Evolutionary conservation across 129 eudicot species (phyloP), one percentile per base, ranked within the genome.

Genomic region (Pseudognaphalium luteoalbum): DNA sequence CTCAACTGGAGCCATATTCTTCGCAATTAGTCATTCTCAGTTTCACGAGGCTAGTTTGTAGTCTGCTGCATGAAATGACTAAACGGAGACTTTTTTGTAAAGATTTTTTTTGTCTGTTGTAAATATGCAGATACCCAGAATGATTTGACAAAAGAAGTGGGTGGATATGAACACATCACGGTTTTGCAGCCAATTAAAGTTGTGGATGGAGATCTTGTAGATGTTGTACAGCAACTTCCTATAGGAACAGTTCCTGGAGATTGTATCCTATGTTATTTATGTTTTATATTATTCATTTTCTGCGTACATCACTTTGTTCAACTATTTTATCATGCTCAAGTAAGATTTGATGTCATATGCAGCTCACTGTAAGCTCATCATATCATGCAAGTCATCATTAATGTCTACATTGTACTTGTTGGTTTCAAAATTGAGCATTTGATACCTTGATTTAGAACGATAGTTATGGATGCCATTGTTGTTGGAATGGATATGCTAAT

Each of bases 401-500:
- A 32, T 21, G 69, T 25, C 22, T 71, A 34, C 64, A n/a, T 63
- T 50, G 32, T 50, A 20, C 67, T 54, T 73, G 20, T 57, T 66
- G 59, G 78, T 73, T 64, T 56, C 30, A 44, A 69, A 41, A 22
- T 32, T 72, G 17, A 67, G 35, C 64, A 39, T 47, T 82, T 50
- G 63, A 32, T 74, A 37, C 93, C 97, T 94, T 91, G 81, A 94
- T 92, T 32, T 67, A 67, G n/a, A 25, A 25, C 59, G 29, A 29
- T 78, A 94, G 99, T 91, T 86, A 83, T 95, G 83, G 99, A 95
- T 83, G 97, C 94, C 42, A 85, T 95, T 77, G 90, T 95, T 84
- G 99, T 95, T 61, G 99, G 92, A 66, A 95, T 95, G 96, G 99
- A 95, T 79, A 86, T 95, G 92, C 86, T 95, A 68, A 89, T 95